Conservation (phyloP, 129 eudicot genomes). For the Erigeron canadensis region DNA sequence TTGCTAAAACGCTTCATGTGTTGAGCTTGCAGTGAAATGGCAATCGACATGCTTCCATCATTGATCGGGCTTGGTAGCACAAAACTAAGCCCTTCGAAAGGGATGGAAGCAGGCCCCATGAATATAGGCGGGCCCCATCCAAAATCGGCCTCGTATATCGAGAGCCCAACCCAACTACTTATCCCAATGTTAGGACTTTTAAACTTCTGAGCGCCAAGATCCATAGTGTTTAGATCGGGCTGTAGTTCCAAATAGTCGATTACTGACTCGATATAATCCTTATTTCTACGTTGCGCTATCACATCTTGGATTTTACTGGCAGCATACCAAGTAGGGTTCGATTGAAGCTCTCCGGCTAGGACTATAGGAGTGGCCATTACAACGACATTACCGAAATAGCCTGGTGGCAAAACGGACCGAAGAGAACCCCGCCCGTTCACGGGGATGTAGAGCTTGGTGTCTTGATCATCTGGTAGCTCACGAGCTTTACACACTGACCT, state of each 20-base stretch:
- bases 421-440: neutral
- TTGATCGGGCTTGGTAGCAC: neutral
- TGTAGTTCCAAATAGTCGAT: constrained; percentile 1
- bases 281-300: neutral
- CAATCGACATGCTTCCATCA: neutral
- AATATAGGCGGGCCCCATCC: neutral
- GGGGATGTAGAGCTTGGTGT: neutral
- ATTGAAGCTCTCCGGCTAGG: neutral
- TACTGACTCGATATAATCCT: neutral
- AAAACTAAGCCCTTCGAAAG: neutral
- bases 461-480: neutral
- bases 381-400: neutral
- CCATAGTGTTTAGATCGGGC: neutral
- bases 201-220: neutral
- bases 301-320: neutral
- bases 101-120: neutral
- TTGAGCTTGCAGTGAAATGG: neutral
- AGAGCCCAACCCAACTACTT: neutral
- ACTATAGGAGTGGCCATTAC: neutral
- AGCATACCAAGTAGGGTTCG: neutral
- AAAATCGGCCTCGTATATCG: neutral
- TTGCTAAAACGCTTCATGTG: neutral
- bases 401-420: neutral
- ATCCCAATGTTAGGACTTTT: neutral
- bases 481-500: neutral